Conservation (phyloP, 2,329 filamentous ascomycete species). For the Clonostachys solani region DNA sequence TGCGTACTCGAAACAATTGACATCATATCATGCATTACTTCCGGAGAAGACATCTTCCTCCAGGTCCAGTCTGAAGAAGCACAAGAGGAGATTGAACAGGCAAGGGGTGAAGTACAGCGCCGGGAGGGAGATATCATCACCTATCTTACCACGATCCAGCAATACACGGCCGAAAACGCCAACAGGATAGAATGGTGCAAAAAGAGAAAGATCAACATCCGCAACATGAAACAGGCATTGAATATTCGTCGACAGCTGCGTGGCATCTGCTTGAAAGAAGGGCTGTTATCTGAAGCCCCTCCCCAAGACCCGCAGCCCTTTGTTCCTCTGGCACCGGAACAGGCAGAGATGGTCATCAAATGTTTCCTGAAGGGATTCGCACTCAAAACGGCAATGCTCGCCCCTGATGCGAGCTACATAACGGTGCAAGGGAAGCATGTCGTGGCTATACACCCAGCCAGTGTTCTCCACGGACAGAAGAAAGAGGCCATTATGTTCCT, state of each 20-base stretch:
- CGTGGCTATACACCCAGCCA: conserved; percentile 59
- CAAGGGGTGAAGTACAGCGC: conserved; percentile 52
- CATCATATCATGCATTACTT: conserved; percentile 63
- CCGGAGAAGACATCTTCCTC: conserved; percentile 59
- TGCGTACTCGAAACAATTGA: conserved; percentile 84
- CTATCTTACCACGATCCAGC: conserved; percentile 59
- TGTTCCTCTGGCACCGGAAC: conserved; percentile 46
- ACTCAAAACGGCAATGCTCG: conserved; percentile 55
- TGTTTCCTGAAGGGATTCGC: conserved; percentile 61
- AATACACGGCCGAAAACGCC: conserved; percentile 51
- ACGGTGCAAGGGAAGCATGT: conserved; percentile 56
- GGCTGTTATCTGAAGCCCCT: conserved; percentile 39
- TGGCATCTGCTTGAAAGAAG: conserved; percentile 47
- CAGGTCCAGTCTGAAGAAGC: conserved; percentile 55
- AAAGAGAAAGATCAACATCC: conserved; percentile 48
- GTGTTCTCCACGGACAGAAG: conserved; percentile 58
- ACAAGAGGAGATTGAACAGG: conserved; percentile 46
- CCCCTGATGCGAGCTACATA: conserved; percentile 56
- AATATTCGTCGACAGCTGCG: conserved; percentile 60
- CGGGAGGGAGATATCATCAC: conserved; percentile 64
- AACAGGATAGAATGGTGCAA: conserved; percentile 55
- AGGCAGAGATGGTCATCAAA: conserved; percentile 48
- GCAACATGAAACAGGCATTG: conserved; percentile 59
- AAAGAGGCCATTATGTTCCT: conserved; percentile 65
- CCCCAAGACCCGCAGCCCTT: conserved; percentile 52